Evolutionary conservation across 352 stramenopile genomes (phyloP).

Genomic region (Globisporangium alternatum): DNA sequence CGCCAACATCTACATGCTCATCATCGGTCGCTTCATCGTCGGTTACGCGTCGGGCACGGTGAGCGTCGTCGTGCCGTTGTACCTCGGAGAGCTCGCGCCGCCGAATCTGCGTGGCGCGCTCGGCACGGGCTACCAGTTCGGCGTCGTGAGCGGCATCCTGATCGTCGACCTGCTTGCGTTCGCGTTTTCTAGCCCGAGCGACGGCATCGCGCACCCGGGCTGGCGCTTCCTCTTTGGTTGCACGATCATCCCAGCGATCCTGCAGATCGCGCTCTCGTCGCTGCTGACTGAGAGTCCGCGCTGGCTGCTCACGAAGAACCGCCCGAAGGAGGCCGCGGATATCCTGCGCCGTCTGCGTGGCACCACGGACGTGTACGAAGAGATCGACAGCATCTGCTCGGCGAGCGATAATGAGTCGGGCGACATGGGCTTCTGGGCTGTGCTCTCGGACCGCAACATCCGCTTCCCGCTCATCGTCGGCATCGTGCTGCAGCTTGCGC

Average conservation of each 20-base stretch:
- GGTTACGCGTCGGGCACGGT: constrained; percentile 66
- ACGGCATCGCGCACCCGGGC: constrained; percentile 50
- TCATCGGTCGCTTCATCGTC: constrained; percentile 64
- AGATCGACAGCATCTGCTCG: constrained; percentile 80
- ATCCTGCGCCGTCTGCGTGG: constrained; percentile 62
- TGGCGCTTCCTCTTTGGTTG: constrained; percentile 73
- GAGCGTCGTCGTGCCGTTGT: constrained; percentile 70
- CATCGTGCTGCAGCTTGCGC: constrained; percentile 58
- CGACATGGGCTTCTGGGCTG: constrained; percentile 60
- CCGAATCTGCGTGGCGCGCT: constrained; percentile 71
- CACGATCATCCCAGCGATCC: constrained; percentile 55
- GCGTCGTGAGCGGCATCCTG: constrained; percentile 69
- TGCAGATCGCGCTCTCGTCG: constrained; percentile 60
- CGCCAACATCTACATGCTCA: constrained; percentile 71
- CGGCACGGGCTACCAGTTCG: constrained; percentile 73
- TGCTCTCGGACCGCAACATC: constrained; percentile 57
- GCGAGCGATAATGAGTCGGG: constrained; percentile 74
- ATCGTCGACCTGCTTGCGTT: constrained; percentile 43
- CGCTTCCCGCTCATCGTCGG: constrained; percentile 62
- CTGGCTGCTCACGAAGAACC: constrained; percentile 73
- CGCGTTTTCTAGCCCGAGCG: constrained; percentile 50
- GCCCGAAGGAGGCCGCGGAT: constrained; percentile 65
- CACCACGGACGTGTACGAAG: constrained; percentile 76
- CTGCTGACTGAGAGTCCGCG: constrained; percentile 65
- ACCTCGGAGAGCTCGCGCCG: constrained; percentile 64